Conservation (phyloP, 768 basidiomycete genomes). For the Artomyces pyxidatus region DNA sequence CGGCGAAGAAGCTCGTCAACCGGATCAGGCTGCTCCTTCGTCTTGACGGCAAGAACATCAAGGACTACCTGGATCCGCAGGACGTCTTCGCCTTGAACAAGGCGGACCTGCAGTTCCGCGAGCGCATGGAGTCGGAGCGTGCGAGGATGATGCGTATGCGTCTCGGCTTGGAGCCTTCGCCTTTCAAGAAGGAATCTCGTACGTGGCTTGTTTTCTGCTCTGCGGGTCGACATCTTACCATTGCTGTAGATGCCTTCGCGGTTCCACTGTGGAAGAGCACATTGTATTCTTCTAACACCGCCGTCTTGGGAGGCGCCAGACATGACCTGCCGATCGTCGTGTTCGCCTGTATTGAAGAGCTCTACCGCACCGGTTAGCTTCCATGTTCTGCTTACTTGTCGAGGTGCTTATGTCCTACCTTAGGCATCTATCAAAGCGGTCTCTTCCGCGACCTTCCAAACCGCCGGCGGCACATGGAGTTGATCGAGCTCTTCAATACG, state of each 20-base stretch:
- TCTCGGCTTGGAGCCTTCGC: slow-evolving; percentile 4
- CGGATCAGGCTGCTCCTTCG: slow-evolving; percentile 11
- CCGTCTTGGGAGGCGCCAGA: slow-evolving; percentile 29
- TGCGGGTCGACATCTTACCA: background rate
- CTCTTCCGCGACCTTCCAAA: slow-evolving; percentile 37
- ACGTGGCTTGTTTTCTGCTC: background rate
- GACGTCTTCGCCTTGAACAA: slow-evolving; percentile 6
- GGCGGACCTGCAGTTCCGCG: slow-evolving; percentile 9
- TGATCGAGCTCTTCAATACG: slow-evolving; percentile 32
- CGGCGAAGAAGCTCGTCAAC: slow-evolving; percentile 5
- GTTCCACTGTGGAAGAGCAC: no score
- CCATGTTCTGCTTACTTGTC: background rate
- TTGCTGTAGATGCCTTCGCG: no score
- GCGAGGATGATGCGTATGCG: slow-evolving; percentile 8
- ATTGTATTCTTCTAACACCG: slow-evolving; percentile 25
- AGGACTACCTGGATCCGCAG: slow-evolving; percentile 10
- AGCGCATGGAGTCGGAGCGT: slow-evolving; percentile 8
- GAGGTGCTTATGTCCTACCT: background rate
- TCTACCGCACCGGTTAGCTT: slow-evolving; percentile 34
- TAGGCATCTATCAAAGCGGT: slow-evolving; percentile 36
- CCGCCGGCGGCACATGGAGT: slow-evolving; percentile 29
- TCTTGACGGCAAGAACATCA: slow-evolving; percentile 8
- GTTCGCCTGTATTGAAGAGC: slow-evolving; percentile 36
- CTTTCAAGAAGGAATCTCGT: background rate
- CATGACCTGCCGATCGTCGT: slow-evolving; percentile 33